Evolutionary conservation across 805 yeast species (phyloP).

Genomic region (Komagataella phaffii): DNA sequence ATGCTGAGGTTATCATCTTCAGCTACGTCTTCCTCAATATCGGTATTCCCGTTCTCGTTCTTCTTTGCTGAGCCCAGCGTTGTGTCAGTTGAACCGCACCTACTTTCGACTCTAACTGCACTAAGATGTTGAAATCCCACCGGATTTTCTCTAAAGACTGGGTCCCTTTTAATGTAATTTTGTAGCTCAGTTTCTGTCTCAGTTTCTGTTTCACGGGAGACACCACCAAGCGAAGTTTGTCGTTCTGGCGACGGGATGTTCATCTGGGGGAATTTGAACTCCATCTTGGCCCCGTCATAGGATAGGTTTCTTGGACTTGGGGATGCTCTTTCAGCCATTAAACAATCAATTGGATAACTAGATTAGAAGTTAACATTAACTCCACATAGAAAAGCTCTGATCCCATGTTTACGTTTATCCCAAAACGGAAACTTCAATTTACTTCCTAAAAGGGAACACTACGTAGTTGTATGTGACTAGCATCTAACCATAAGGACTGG

Average conservation of each 20-base stretch:
- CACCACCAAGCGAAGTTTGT: not conserved
- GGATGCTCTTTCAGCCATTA: constrained; percentile 2
- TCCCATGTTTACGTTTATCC: not conserved
- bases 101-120: constrained; percentile 5
- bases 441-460: not conserved
- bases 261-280: constrained; percentile 4
- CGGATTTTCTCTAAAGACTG: constrained; percentile 6
- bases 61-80: not conserved
- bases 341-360: not conserved
- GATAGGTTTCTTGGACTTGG: constrained; percentile 2
- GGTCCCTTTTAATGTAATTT: constrained; percentile 3
- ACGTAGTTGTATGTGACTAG: not conserved
- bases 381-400: not conserved
- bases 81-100: constrained; percentile 5
- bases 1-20: constrained; percentile 1
- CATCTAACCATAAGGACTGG: too few species aligned
- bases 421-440: not conserved
- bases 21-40: not conserved
- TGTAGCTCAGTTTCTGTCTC: not conserved
- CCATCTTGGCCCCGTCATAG: constrained; percentile 6
- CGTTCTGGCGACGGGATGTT: not conserved
- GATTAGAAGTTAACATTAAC: not conserved
- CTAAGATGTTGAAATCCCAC: constrained; percentile 1
- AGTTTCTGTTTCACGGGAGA: not conserved
- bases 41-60: not conserved